Percentiles rank a stretch among this genome's conserved stretches.
These are phyloP conservation scores for Vachellia collinsii DNA, from an alignment of 306 rosid species.

Conservation along the genomic window DNA sequence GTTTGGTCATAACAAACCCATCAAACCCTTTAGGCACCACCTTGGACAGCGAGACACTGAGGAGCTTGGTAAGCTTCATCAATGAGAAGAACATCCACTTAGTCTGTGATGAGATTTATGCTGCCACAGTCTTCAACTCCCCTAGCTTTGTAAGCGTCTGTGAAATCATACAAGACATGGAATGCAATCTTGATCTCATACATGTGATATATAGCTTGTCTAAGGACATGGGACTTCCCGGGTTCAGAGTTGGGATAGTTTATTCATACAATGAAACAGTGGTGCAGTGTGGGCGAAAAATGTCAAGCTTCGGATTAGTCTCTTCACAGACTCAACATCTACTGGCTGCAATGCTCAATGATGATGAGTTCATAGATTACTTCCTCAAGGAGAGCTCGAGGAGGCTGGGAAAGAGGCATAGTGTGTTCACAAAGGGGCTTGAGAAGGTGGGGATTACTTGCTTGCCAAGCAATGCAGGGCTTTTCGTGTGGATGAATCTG, in stretches of 20 bases:
- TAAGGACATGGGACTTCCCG: constrained; percentile 93
- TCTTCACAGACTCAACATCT: constrained; percentile 80
- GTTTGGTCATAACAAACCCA: constrained; percentile 82
- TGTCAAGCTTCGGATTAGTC: constrained; percentile 94
- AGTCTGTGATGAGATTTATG: constrained; percentile 88
- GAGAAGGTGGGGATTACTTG: constrained; percentile 60
- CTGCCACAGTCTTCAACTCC: constrained; percentile 71
- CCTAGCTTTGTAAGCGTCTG: constrained; percentile 60
- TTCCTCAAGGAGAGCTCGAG: constrained; percentile 58
- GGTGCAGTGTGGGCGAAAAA: constrained; percentile 63
- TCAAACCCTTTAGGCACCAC: constrained; percentile 88
- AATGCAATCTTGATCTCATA: constrained; percentile 59
- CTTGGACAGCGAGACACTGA: constrained; percentile 61
- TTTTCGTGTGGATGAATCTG: constrained; percentile 87
- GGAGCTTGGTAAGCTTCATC: constrained; percentile 63
- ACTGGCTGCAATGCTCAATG: constrained; percentile 69
- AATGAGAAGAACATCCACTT: constrained; percentile 72
- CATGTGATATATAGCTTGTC: constrained; percentile 81
- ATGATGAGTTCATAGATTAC: constrained; percentile 51
- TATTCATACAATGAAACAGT: constrained; percentile 80
- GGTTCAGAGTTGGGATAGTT: constrained; percentile 82
- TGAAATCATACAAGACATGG: constrained; percentile 62
- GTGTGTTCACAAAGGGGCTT: constrained; percentile 54
- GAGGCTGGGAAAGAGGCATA: constrained; percentile 55
- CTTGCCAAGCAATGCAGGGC: constrained; percentile 77